Base-by-base conservation (phyloP, 176 grass and related monocot species). In the Saccharum officinarum region DNA sequence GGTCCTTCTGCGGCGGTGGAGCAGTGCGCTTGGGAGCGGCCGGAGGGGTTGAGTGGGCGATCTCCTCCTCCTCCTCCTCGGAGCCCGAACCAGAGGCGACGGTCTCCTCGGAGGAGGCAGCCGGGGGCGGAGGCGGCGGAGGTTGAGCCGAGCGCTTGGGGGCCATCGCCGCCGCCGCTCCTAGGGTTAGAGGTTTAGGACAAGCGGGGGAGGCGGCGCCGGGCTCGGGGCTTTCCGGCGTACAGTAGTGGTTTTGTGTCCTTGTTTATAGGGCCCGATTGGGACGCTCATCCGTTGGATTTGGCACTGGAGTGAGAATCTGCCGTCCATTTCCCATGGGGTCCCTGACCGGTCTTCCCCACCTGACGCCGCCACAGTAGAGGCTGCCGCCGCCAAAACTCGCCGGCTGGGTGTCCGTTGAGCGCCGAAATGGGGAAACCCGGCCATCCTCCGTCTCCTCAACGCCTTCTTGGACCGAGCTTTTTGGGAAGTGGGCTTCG, bases 91-190 rank as follows among this genome's bases (percentile, higher is more conserved):
- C 49, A 1, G 83, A 86, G 16, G 10, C 41, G 34, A 36, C 34
- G 28, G 17, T 89, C 34, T 90, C 91, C 7, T 73, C 77, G 2
- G 80, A 84, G 80, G 86, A 88, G 0, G 67, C 60, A 11, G 26
- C 78, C 46, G 80, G 39, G 4, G 62, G 66, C 2, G 64, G 82
- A 36, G 17, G 67, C 50, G 33, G 46, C 46, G 46, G 46, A 49
- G 46, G 67, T 0, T 75, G 69, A 12, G 78, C 75, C 45, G 75
- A 40, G 70, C 86, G 92, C 70, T 87, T 89, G 34, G 89, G 71
- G 14, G 86, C 89, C 92, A 91, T 91, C 45, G 75, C 80, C 84
- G 49, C 47, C 59, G 59, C 9, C n/a, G 9, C 59, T 25, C 0
- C 36, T 83, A 80, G 89, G 84, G 75, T 69, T 80, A 33, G 54